A percentile compares a stretch with the other conserved stretches of the same genome.
phyloP scores from a whole-genome alignment of 192 early-diverging fungal species.

The Rhizophagus clarus region DNA sequence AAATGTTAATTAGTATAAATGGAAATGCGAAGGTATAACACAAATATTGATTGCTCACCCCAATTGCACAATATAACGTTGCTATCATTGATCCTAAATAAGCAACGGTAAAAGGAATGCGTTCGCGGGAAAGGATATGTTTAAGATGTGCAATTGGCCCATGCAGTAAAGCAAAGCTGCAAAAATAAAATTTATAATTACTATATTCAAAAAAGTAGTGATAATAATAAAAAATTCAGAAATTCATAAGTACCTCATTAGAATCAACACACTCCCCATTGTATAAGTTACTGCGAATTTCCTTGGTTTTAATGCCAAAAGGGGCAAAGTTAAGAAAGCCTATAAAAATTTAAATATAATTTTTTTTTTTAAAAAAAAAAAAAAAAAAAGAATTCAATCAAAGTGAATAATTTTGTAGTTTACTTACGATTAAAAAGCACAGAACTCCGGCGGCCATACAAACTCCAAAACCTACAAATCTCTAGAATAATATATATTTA shows the following conservation, averaged over 20 bases:
- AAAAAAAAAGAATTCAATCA: no score
- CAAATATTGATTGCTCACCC: slow-evolving; percentile 53
- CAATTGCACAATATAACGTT: slow-evolving; percentile 84
- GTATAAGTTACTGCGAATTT: slow-evolving; percentile 83
- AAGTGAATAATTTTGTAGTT: neutral
- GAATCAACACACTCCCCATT: slow-evolving; percentile 58
- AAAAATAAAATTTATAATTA: slow-evolving; percentile 22
- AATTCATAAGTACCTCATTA: slow-evolving; percentile 45
- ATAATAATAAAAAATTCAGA: neutral
- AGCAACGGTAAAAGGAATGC: slow-evolving; percentile 76
- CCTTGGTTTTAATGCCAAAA: slow-evolving; percentile 65
- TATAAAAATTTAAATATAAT: neutral
- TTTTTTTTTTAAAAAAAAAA: slow-evolving; percentile 18
- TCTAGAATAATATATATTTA: slow-evolving; percentile 35
- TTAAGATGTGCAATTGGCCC: slow-evolving; percentile 80
- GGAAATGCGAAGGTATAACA: neutral
- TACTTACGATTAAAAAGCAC: slow-evolving; percentile 52
- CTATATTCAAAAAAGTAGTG: neutral
- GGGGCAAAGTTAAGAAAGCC: slow-evolving; percentile 60
- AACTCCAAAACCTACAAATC: slow-evolving; percentile 56
- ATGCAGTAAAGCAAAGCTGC: slow-evolving; percentile 76
- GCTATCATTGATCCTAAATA: slow-evolving; percentile 84
- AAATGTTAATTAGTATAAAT: neutral
- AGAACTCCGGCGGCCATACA: slow-evolving; percentile 49
- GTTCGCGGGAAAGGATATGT: slow-evolving; percentile 76